Evolutionary conservation across 2,329 filamentous ascomycete species (phyloP).

Genomic region (Monilinia fructicola): DNA sequence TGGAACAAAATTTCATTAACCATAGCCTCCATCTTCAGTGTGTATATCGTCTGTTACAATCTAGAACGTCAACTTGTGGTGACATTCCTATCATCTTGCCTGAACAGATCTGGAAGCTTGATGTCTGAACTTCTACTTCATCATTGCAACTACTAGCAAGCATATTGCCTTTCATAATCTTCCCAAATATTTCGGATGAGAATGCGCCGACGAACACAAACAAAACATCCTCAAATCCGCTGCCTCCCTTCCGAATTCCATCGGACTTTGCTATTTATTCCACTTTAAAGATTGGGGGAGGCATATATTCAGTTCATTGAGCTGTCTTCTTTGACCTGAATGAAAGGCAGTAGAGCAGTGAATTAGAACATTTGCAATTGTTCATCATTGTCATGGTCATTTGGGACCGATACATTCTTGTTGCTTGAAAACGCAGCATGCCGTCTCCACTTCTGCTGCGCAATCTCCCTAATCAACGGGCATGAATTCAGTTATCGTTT

Average conservation of each 20-base stretch:
- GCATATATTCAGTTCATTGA: background rate
- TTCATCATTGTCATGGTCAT: background rate
- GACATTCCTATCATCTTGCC: background rate
- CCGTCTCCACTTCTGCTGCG: background rate
- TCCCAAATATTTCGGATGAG: background rate
- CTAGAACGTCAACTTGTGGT: background rate
- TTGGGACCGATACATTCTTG: background rate
- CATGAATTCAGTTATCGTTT: background rate
- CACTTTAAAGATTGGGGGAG: conserved; percentile 1
- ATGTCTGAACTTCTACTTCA: background rate
- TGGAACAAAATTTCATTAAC: background rate
- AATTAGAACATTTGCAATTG: background rate
- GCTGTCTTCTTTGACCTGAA: background rate
- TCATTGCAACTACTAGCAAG: background rate
- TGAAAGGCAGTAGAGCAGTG: background rate
- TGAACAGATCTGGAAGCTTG: background rate
- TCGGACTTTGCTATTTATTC: background rate
- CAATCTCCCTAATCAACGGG: background rate
- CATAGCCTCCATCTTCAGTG: background rate
- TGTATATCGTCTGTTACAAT: too few relatives aligned
- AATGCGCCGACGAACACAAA: background rate
- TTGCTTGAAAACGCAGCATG: background rate
- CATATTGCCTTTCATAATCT: background rate
- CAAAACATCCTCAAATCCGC: conserved; percentile 3
- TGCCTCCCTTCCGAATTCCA: background rate